Evolutionary conservation across 2,329 filamentous ascomycete species (phyloP), one percentile per base, ranked within the genome.

Genomic region (Waltergamsia citrina): DNA sequence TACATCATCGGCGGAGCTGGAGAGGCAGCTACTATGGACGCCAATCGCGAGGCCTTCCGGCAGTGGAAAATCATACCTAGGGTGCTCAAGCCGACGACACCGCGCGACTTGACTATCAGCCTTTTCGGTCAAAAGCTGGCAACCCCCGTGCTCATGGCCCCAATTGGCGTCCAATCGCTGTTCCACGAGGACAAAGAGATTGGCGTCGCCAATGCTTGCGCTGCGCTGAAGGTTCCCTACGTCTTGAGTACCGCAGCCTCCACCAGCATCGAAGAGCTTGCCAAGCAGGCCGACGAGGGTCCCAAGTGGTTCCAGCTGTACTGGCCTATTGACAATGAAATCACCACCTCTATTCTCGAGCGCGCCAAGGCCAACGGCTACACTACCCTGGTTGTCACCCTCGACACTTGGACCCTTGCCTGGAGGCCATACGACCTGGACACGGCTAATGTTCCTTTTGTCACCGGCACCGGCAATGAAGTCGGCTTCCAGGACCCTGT

Each of bases 241-340:
- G 76, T 76, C 34, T 59, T 85, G 32, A 78, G 71, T 39, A 85
- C 81, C 2, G 79, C 81, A 2, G 68, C 74, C 4, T 62, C 69
- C 3, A 64, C 68, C 21, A 69, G 69, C 1, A 79, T 85, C 38
- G 80, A 85, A 49, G 71, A 85, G 32, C 69, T 84, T 0, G 78
- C 75, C 0, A 47, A 60, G 7, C 74, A 74, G 0, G 74, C 68
- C 33, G 69, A 69, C 0, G 56, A 69, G 5, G 72, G 73, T 0
- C 62, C 68, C 21, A 61, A 78, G 9, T 87, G 79, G 78, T 87
- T 70, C 50, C 82, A 87, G 49, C 67, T 87, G 0, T 87, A 87
- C 57, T 85, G 80, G 78, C 81, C 81, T 0, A 57, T 65, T 15
- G 69, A 74, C 35, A 69, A 85, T 34, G 71, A 78, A 4, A 61